A percentile compares a stretch with the other conserved stretches of the same genome.
Conservation (phyloP, 1,139 yeast genomes). For the Taphrina communis region DNA sequence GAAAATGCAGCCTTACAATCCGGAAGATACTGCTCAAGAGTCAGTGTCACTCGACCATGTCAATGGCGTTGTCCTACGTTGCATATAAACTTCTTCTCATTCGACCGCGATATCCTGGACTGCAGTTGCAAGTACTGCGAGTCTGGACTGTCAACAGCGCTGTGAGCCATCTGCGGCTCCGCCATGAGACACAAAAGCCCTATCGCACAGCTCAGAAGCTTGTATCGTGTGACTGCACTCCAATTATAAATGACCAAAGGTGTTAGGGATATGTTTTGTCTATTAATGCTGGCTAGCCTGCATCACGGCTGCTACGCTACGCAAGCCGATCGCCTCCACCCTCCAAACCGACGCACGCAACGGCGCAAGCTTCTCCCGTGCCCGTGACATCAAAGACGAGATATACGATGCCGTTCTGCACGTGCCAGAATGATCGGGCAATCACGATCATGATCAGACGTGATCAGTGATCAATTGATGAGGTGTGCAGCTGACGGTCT, state of each 20-base stretch:
- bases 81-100: slow-evolving; percentile 34
- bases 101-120: slow-evolving; percentile 12
- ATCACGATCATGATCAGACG: background rate
- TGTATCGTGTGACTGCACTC: too few relatives aligned
- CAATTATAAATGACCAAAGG: too few relatives aligned
- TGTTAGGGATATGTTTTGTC: background rate
- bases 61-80: slow-evolving; percentile 2
- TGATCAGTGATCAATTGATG: background rate
- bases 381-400: background rate
- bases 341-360: background rate
- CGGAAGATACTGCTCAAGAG: slow-evolving; percentile 52
- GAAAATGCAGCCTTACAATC: slow-evolving; percentile 90
- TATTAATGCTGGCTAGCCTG: background rate
- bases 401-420: background rate
- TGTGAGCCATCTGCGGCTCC: slow-evolving; percentile 18
- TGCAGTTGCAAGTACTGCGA: slow-evolving; percentile 22
- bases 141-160: slow-evolving; percentile 17
- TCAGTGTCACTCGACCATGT: background rate
- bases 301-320: background rate
- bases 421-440: background rate
- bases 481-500: background rate
- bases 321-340: slow-evolving; percentile 10
- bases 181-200: slow-evolving; percentile 7
- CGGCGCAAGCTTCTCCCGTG: background rate
- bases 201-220: background rate